Conservation (phyloP, 257 asterid species). For the Salvia rosmarinus region DNA sequence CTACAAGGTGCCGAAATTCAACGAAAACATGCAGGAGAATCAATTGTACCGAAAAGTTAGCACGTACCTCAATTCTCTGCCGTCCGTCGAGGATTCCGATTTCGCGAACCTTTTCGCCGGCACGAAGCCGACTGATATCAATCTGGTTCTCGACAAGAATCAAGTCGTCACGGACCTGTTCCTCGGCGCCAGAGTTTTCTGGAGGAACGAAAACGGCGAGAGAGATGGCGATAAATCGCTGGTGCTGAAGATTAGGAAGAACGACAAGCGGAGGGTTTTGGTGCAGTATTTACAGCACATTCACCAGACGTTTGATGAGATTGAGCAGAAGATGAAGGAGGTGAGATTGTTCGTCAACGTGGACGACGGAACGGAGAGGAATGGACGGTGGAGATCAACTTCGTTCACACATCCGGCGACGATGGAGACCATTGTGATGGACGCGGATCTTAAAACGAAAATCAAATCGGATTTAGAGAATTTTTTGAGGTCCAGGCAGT, state of each 20-base stretch:
- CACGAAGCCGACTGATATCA: constrained; percentile 65
- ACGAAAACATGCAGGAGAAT: constrained; percentile 89
- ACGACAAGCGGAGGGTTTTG: constrained; percentile 70
- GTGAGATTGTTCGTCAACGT: constrained; percentile 66
- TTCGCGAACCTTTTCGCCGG: constrained; percentile 80
- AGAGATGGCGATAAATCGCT: constrained; percentile 44
- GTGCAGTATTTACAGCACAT: constrained; percentile 75
- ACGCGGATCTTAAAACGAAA: constrained; percentile 73
- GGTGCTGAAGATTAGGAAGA: constrained; percentile 62
- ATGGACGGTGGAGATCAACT: constrained; percentile 78
- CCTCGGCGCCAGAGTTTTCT: constrained; percentile 70
- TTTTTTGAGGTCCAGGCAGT: constrained; percentile 73
- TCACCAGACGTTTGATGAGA: constrained; percentile 66
- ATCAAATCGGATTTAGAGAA: constrained; percentile 75
- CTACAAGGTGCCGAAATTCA: constrained; percentile 88
- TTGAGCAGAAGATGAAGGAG: constrained; percentile 70
- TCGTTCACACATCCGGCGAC: constrained; percentile 85
- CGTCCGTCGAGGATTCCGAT: constrained; percentile 75
- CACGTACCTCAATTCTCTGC: constrained; percentile 75
- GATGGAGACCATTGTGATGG: constrained; percentile 84
- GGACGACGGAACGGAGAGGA: constrained; percentile 48
- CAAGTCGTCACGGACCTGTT: constrained; percentile 63
- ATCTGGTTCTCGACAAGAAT: constrained; percentile 58
- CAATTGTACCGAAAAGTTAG: constrained; percentile 64
- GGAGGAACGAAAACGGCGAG: constrained; percentile 57